Evolutionary conservation across 208 protist genomes (phyloP).

Genomic region (Vickermania spadyakhi): DNA sequence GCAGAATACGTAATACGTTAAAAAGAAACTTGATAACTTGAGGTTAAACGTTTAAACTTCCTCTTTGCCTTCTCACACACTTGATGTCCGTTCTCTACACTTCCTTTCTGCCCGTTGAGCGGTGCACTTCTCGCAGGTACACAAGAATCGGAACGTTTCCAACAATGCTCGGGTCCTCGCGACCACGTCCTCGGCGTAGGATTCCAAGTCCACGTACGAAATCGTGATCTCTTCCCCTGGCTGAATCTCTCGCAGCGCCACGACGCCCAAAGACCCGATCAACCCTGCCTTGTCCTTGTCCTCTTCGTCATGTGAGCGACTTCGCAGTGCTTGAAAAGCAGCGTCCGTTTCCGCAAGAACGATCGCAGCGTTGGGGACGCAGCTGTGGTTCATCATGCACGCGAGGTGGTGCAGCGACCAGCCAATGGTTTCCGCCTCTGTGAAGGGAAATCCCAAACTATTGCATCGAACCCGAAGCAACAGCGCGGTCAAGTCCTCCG

Average conservation of each 20-base stretch:
- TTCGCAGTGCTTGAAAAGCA: neutral
- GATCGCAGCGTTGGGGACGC: slow-evolving; percentile 53
- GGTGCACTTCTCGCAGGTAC: slow-evolving; percentile 32
- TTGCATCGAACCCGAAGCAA: slow-evolving; percentile 61
- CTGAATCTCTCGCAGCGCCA: slow-evolving; percentile 42
- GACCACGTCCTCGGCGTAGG: slow-evolving; percentile 25
- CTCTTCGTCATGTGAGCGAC: neutral
- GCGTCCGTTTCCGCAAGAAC: slow-evolving; percentile 24
- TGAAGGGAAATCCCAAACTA: slow-evolving; percentile 78
- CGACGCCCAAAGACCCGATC: slow-evolving; percentile 25
- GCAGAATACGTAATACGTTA: neutral
- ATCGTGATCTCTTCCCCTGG: slow-evolving; percentile 72
- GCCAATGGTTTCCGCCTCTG: slow-evolving; percentile 38
- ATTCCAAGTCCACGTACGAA: slow-evolving; percentile 66
- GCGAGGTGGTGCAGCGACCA: slow-evolving; percentile 59
- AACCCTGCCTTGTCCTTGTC: slow-evolving; percentile 8
- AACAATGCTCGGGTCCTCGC: slow-evolving; percentile 31
- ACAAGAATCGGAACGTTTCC: slow-evolving; percentile 70
- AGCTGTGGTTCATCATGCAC: slow-evolving; percentile 85
- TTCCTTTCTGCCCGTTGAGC: slow-evolving; percentile 15
- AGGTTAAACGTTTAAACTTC: neutral
- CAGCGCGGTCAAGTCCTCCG: slow-evolving; percentile 39
- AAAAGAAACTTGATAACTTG: neutral
- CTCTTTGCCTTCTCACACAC: neutral
- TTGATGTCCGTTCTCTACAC: neutral